These are phyloP conservation scores for Serendipita sp. DNA, from an alignment of 768 basidiomycete species.

Conservation along the genomic window DNA sequence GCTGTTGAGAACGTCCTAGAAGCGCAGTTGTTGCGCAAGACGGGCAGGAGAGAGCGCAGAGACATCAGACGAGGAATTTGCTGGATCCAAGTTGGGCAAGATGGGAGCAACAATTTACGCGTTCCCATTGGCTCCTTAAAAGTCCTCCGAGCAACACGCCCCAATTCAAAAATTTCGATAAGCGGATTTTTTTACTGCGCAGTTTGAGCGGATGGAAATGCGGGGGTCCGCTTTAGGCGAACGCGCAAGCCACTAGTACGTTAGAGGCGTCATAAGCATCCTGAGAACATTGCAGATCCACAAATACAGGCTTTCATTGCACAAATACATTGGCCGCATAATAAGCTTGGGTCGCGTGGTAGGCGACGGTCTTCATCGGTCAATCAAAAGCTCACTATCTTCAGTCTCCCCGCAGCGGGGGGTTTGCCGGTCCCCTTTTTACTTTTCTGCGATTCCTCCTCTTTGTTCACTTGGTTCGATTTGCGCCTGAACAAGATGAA, in stretches of 20 bases:
- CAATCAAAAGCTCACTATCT: conserved; percentile 1
- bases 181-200: too few relatives aligned
- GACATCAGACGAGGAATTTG: not conserved
- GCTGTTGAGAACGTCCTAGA: conserved; percentile 2
- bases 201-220: too few relatives aligned
- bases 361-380: too few relatives aligned
- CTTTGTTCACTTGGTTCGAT: conserved; percentile 41
- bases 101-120: not conserved
- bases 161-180: too few relatives aligned
- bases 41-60: conserved; percentile 3
- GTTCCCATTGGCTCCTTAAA: not conserved
- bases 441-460: conserved; percentile 27
- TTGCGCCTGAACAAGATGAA: conserved; percentile 68
- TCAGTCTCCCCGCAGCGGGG: conserved; percentile 12
- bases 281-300: too few relatives aligned
- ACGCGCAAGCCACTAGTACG: too few relatives aligned
- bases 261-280: too few relatives aligned
- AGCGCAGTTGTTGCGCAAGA: not conserved
- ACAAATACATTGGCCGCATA: too few relatives aligned
- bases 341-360: too few relatives aligned
- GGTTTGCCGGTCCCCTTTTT: not conserved
- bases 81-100: not conserved
- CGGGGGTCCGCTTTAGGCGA: too few relatives aligned
- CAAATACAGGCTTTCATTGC: too few relatives aligned
- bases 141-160: too few relatives aligned